Evolutionary conservation across 495 filamentous ascomycete genomes (phyloP).

Genomic region (Hypoxylon lienhwacheense): DNA sequence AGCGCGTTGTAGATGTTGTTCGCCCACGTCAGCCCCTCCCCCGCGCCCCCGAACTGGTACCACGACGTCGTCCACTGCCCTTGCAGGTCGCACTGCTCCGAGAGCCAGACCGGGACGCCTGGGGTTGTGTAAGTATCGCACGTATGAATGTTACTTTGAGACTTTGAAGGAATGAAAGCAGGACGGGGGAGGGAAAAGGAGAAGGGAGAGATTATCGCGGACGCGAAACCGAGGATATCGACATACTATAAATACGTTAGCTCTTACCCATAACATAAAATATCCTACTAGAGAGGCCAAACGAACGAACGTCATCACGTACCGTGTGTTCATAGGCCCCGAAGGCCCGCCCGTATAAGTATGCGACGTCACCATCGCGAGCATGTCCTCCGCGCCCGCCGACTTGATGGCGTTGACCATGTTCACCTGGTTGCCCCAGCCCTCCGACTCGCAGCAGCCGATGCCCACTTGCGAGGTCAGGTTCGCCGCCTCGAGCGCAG

Average conservation of each 20-base stretch:
- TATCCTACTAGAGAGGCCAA: neutral
- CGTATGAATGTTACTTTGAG: neutral
- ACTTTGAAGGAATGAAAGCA: neutral
- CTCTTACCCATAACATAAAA: neutral
- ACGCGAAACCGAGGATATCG: no score
- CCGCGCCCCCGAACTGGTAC: conserved; percentile 49
- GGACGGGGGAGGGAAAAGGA: neutral
- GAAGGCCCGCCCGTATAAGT: conserved; percentile 44
- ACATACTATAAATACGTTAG: conserved; percentile 20
- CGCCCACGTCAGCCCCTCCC: conserved; percentile 61
- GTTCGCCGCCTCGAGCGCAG: conserved; percentile 36
- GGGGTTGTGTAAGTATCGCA: conserved; percentile 4
- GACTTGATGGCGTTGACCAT: conserved; percentile 45
- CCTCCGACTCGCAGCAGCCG: conserved; percentile 46
- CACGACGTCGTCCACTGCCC: conserved; percentile 51
- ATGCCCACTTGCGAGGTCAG: conserved; percentile 40
- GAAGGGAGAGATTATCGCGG: neutral
- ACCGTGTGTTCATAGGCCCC: conserved; percentile 39
- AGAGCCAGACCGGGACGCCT: conserved; percentile 43
- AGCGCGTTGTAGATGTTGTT: conserved; percentile 55
- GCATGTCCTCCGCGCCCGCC: conserved; percentile 35
- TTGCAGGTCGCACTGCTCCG: conserved; percentile 52
- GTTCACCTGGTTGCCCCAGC: conserved; percentile 45
- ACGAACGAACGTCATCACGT: neutral
- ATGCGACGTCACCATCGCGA: conserved; percentile 44